phyloP scores from a whole-genome alignment of 2,329 filamentous ascomycete species.

The Fusarium sterilihyphosum region DNA sequence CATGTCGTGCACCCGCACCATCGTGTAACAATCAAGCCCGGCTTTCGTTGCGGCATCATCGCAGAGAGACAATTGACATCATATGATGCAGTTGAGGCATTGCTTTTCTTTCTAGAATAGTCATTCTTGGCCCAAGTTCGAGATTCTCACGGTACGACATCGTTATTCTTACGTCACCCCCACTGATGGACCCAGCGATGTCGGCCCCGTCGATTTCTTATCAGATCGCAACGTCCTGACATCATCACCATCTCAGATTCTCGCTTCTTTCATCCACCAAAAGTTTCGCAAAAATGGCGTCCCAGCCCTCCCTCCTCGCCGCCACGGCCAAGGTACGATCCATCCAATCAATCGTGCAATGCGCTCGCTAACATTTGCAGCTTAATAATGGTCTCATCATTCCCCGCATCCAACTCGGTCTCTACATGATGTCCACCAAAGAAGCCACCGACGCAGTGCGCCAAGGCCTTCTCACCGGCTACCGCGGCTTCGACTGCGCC shows the following conservation, averaged over 20 bases:
- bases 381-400: slow-evolving; percentile 73
- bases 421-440: slow-evolving; percentile 74
- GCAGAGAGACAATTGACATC: not conserved
- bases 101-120: not conserved
- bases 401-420: slow-evolving; percentile 77
- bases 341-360: rapidly evolving
- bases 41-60: not conserved
- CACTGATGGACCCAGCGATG: slow-evolving; percentile 4
- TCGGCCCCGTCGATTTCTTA: slow-evolving; percentile 13
- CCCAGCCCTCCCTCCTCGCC: slow-evolving; percentile 36
- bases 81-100: not conserved
- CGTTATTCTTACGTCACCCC: slow-evolving; percentile 9
- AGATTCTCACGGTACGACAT: not conserved
- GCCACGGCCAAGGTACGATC: slow-evolving; percentile 32
- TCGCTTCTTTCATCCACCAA: not conserved
- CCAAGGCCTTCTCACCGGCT: slow-evolving; percentile 64
- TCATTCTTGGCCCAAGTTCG: rapidly evolving
- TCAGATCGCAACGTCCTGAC: slow-evolving; percentile 11
- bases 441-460: slow-evolving; percentile 68
- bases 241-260: not conserved
- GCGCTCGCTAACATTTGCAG: slow-evolving; percentile 44
- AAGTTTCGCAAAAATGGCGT: slow-evolving; percentile 23
- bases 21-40: not conserved
- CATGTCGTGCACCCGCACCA: rapidly evolving
- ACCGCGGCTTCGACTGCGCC: slow-evolving; percentile 62